Evolutionary conservation across 2,329 filamentous ascomycete species (phyloP).

Genomic region (Colletotrichum liaoningense): DNA sequence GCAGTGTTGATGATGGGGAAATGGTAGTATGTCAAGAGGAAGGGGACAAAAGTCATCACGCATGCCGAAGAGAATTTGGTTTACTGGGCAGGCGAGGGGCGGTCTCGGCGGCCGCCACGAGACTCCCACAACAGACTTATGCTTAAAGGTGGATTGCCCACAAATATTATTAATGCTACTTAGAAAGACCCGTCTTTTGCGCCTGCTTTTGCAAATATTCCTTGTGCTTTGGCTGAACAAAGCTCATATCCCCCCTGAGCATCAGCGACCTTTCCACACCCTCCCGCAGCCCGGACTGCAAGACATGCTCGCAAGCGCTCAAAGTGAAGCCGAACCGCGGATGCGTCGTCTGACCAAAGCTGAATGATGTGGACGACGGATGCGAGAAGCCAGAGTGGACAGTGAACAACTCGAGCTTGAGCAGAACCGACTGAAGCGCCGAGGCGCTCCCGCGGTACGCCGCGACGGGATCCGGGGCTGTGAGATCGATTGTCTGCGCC

Average conservation of each 20-base stretch:
- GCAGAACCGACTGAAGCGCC: constrained; percentile 9
- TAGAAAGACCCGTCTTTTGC: neutral
- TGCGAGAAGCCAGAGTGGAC: constrained; percentile 9
- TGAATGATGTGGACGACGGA: neutral
- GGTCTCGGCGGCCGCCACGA: too few species aligned
- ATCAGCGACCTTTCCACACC: constrained; percentile 1
- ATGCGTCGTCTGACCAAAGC: neutral
- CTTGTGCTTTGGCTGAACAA: constrained; percentile 9
- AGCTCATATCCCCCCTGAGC: neutral
- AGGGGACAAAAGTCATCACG: too few species aligned
- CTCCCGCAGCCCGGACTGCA: constrained; percentile 2
- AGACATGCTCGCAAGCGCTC: constrained; percentile 4
- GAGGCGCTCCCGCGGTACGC: constrained; percentile 21
- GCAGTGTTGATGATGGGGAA: too few species aligned
- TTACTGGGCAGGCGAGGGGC: too few species aligned
- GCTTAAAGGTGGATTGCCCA: neutral
- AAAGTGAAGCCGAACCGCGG: neutral
- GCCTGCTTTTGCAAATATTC: constrained; percentile 27
- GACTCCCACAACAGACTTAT: too few species aligned
- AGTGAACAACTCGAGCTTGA: constrained; percentile 21
- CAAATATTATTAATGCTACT: neutral
- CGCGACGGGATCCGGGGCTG: neutral
- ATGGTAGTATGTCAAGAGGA: too few species aligned
- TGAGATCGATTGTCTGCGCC: neutral
- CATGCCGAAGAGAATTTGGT: too few species aligned